Conservation (phyloP, 129 eudicot species). For the Oenanthe sinensis region DNA sequence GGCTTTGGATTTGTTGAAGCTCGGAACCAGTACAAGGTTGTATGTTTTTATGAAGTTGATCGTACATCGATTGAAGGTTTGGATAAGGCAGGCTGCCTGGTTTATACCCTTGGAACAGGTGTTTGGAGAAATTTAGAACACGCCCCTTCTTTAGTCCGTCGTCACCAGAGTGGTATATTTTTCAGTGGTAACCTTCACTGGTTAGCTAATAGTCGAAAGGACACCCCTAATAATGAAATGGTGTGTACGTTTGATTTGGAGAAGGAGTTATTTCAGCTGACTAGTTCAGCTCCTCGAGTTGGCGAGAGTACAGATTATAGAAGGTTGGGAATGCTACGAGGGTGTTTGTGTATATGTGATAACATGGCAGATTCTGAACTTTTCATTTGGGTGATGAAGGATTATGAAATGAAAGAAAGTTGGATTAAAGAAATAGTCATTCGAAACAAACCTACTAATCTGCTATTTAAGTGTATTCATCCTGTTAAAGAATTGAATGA, state of each 20-base stretch:
- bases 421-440: too few relatives aligned
- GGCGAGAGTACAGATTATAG: too few relatives aligned
- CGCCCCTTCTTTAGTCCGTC: background rate
- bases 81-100: constrained; percentile 17
- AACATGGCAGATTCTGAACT: too few relatives aligned
- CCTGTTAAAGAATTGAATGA: too few relatives aligned
- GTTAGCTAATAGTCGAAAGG: constrained; percentile 5
- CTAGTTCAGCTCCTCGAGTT: too few relatives aligned
- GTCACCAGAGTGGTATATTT: constrained; percentile 1
- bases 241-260: constrained; percentile 25
- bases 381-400: too few relatives aligned
- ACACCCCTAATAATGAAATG: background rate
- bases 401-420: too few relatives aligned
- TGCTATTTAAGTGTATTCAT: too few relatives aligned
- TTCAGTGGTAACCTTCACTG: constrained; percentile 21
- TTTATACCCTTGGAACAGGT: constrained; percentile 31
- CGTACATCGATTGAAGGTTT: too few relatives aligned
- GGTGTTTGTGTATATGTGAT: too few relatives aligned
- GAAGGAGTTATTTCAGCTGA: constrained; percentile 7
- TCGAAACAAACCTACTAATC: too few relatives aligned
- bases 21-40: constrained; percentile 23
- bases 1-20: constrained; percentile 27
- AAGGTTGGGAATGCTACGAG: too few relatives aligned
- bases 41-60: constrained; percentile 16
- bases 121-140: constrained; percentile 30